Evolutionary conservation across 2,329 filamentous ascomycete genomes (phyloP).

Genomic region (Scytalidium lignicola): DNA sequence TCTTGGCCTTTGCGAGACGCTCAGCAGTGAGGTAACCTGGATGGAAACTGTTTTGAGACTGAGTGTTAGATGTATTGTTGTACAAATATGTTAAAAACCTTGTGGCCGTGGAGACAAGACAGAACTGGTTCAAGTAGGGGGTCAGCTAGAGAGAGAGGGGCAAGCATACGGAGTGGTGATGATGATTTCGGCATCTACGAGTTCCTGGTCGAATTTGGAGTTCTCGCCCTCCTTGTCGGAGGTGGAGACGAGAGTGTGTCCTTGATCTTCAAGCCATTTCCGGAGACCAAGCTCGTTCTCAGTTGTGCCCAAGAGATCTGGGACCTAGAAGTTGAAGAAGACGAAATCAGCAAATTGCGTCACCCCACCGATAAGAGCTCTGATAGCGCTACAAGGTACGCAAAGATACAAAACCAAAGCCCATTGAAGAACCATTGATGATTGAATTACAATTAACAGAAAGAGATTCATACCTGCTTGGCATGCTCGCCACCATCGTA

Average conservation of each 20-base stretch:
- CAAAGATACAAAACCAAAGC: too few relatives aligned
- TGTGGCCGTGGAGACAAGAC: constrained; percentile 20
- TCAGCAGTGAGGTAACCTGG: constrained; percentile 96
- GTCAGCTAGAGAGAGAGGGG: not conserved
- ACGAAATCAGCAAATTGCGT: not conserved
- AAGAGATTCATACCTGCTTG: constrained; percentile 51
- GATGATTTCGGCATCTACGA: constrained; percentile 96
- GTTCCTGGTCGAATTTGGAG: constrained; percentile 91
- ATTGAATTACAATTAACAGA: not conserved
- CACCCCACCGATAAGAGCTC: not conserved
- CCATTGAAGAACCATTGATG: not conserved
- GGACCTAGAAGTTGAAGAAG: constrained; percentile 45
- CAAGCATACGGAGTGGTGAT: constrained; percentile 85
- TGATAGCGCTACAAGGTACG: too few relatives aligned
- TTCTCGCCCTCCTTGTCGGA: constrained; percentile 94
- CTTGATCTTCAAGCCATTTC: constrained; percentile 96
- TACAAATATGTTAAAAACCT: constrained; percentile 3
- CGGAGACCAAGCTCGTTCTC: constrained; percentile 97
- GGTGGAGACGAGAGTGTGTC: constrained; percentile 94
- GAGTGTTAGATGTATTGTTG: not conserved
- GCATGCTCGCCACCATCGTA: constrained; percentile 89
- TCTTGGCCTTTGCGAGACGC: constrained; percentile 96
- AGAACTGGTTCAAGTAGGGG: not conserved
- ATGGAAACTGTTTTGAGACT: constrained; percentile 68
- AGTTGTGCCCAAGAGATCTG: constrained; percentile 77